Conservation (phyloP, 2,329 filamentous ascomycete genomes). For the Paramyrothecium sp. region DNA sequence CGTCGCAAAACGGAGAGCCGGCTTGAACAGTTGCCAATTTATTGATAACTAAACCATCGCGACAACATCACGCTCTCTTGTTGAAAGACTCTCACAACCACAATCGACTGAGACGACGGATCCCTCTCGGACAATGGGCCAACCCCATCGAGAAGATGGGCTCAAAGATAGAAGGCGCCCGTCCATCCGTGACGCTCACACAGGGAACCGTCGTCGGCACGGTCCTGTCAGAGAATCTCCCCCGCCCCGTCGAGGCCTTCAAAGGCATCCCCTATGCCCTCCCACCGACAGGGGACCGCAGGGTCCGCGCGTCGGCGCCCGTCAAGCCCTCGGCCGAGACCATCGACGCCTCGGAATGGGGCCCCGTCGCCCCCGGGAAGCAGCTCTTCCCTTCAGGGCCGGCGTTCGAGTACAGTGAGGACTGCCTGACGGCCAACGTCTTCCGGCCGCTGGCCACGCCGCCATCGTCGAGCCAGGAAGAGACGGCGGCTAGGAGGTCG, state of each 20-base stretch:
- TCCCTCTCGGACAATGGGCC: no score
- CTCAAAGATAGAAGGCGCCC: no score
- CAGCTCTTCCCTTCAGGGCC: slow-evolving; percentile 17
- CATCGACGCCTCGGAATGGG: slow-evolving; percentile 35
- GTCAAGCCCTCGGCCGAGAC: slow-evolving; percentile 22
- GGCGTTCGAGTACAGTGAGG: slow-evolving; percentile 37
- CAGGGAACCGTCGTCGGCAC: slow-evolving; percentile 19
- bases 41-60: no score
- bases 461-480: slow-evolving; percentile 1
- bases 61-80: no score
- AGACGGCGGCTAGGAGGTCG: no score
- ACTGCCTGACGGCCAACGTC: slow-evolving; percentile 55
- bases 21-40: no score
- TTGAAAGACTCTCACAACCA: no score
- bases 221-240: slow-evolving; percentile 12
- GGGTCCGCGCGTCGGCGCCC: slow-evolving; percentile 37
- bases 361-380: slow-evolving; percentile 25
- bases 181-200: slow-evolving; percentile 12
- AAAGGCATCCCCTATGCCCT: slow-evolving; percentile 48
- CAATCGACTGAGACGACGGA: no score
- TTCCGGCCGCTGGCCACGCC: slow-evolving; percentile 34
- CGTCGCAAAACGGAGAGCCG: no score
- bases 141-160: no score
- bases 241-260: slow-evolving; percentile 36
- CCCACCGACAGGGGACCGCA: slow-evolving; percentile 41